These are phyloP conservation scores for Gossypium stocksii DNA, from an alignment of 345 rosid species.

Conservation along the genomic window DNA sequence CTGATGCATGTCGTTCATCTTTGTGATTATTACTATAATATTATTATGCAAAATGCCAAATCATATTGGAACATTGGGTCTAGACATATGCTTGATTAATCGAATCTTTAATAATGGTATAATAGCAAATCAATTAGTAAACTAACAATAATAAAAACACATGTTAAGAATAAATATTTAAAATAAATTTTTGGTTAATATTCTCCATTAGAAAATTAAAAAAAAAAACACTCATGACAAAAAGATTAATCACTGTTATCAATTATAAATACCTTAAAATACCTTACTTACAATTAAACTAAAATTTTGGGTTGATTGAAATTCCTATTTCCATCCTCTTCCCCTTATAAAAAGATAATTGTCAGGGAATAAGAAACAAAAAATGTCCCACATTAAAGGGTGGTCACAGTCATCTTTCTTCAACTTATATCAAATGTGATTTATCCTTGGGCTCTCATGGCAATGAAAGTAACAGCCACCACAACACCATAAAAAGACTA, in stretches of 20 bases:
- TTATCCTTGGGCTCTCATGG: neutral
- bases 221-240: too few species aligned
- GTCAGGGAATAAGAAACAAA: neutral
- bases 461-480: conserved; percentile 4
- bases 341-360: too few species aligned
- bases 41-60: neutral
- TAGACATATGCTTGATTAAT: neutral
- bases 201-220: too few species aligned
- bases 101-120: conserved; percentile 5
- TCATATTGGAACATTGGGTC: neutral
- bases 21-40: neutral
- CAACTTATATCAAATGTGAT: neutral
- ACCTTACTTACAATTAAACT: too few species aligned
- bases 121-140: neutral
- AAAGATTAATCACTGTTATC: fast-evolving
- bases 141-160: neutral
- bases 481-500: neutral
- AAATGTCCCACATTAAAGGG: neutral
- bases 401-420: conserved; percentile 5
- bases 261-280: too few species aligned
- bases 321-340: too few species aligned
- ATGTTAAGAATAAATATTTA: neutral
- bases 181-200: too few species aligned
- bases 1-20: neutral
- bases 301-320: too few species aligned